A percentile compares a stretch with the other conserved stretches of the same genome.
These are phyloP conservation scores for Claviceps humidiphila DNA, from an alignment of 2,329 filamentous ascomycete species.

Conservation along the genomic window DNA sequence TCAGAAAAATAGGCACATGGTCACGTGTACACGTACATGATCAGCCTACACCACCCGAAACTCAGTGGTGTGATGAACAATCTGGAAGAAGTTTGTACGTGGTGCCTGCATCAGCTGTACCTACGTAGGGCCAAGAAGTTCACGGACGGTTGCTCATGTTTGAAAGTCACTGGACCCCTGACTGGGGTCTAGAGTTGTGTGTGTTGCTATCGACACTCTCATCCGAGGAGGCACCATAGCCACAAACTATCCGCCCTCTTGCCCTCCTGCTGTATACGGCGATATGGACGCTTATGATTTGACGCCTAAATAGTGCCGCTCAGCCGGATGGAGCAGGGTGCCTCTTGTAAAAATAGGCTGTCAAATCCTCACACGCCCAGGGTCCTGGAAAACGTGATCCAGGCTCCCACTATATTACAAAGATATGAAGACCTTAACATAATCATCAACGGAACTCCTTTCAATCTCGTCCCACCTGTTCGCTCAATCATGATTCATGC, in stretches of 20 bases:
- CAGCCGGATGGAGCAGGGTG: too few relatives aligned
- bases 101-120: background rate
- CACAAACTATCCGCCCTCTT: background rate
- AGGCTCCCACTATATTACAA: too few relatives aligned
- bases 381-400: too few relatives aligned
- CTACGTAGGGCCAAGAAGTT: background rate
- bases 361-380: too few relatives aligned
- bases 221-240: background rate
- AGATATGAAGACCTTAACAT: too few relatives aligned
- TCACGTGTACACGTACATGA: background rate
- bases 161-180: background rate
- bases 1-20: background rate
- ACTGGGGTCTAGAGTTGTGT: background rate
- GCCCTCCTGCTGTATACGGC: background rate
- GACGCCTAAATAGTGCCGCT: background rate
- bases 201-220: conserved; percentile 5
- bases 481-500: conserved; percentile 43
- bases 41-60: background rate
- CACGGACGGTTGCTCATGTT: background rate
- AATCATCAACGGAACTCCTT: too few relatives aligned
- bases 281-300: background rate
- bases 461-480: conserved; percentile 13
- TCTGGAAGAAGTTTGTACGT: background rate
- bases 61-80: background rate
- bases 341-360: too few relatives aligned